Evolutionary conservation across 495 filamentous ascomycete genomes (phyloP).

Genomic region (Cudoniella acicularis): DNA sequence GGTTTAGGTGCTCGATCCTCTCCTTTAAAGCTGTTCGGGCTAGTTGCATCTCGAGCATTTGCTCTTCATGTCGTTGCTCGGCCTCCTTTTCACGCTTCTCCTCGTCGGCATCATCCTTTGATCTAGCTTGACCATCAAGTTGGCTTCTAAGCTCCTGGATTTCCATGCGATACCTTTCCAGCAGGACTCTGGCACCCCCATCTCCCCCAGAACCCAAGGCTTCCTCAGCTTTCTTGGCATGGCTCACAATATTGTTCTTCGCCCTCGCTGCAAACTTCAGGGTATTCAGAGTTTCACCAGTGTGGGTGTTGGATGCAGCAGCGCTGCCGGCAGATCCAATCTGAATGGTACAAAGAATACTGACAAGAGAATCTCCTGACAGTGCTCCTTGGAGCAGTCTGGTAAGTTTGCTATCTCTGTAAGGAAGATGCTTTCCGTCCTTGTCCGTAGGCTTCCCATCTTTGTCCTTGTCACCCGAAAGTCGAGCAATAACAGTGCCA

Average conservation of each 20-base stretch:
- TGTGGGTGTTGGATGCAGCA: conserved; percentile 63
- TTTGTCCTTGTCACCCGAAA: conserved; percentile 82
- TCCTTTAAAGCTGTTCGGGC: conserved; percentile 94
- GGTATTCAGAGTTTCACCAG: conserved; percentile 88
- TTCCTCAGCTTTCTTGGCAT: conserved; percentile 93
- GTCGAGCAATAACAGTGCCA: conserved; percentile 87
- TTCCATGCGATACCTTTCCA: conserved; percentile 93
- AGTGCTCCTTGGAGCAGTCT: conserved; percentile 87
- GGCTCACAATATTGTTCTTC: conserved; percentile 96
- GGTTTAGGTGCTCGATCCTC: conserved; percentile 94
- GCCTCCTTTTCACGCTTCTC: conserved; percentile 75
- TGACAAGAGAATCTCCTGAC: conserved; percentile 90
- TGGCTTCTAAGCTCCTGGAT: conserved; percentile 79
- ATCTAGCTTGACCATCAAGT: conserved; percentile 72
- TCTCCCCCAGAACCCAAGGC: conserved; percentile 72
- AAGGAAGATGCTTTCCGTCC: conserved; percentile 86
- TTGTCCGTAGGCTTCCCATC: conserved; percentile 69
- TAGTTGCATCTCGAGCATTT: conserved; percentile 97
- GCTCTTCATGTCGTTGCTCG: conserved; percentile 85
- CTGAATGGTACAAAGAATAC: conserved; percentile 94
- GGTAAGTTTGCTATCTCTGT: conserved; percentile 95
- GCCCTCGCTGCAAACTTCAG: conserved; percentile 95
- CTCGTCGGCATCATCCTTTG: conserved; percentile 64
- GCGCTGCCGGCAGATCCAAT: conserved; percentile 63
- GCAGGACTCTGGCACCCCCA: conserved; percentile 76